Base-by-base conservation (phyloP, 1,284 basidiomycete genomes). In the Sanghuangporus baumii region DNA sequence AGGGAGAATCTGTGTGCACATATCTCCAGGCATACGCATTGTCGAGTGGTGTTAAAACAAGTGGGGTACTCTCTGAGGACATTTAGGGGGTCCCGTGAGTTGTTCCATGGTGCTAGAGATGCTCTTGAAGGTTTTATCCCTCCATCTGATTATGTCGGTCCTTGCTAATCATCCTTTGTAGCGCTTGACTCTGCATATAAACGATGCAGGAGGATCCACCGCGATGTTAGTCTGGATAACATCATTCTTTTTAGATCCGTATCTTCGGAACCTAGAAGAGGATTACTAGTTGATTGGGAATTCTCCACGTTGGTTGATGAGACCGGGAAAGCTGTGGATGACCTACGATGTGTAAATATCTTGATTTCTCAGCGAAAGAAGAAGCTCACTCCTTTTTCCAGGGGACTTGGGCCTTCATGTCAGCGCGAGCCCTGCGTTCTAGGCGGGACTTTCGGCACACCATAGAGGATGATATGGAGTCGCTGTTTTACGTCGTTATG, bases 231-330 rank as follows among this genome's bases (percentile, higher is more conserved):
- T 56, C 48, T 58, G 1, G 71, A 70, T 6, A 78, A 78, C 51
- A 69, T 78, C 37, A 57, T 77, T 31, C 56, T 46, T 57, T n/a
- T 38, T n/a, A 18, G 54, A 20, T 1, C 16, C 36, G 20, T 16
- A 40, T 66, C 74, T 14, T 57, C 61, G 1, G 34, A 41, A 1
- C 57, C 66, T 1, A 66, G 68, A 9, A 16, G 47, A 0, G 74
- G 75, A 1, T 55, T 76, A 9, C 65, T 78, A 41, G 75, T 69
- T 38, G 74, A 77, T 56, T 77, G 75, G 75, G 73, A 76, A 37
- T 38, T 74, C 5, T 68, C 70, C 0, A 68, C 67, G 31, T 47
- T 55, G 5, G 43, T 57, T 7, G 37, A 37, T 1, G 26, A 31
- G 26, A 31, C 26, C 3, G 26, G 26, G 26, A 31, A 31, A 4